These are phyloP conservation scores for Silene latifolia DNA, from an alignment of 148 eudicot genomes.

Conservation along the genomic window DNA sequence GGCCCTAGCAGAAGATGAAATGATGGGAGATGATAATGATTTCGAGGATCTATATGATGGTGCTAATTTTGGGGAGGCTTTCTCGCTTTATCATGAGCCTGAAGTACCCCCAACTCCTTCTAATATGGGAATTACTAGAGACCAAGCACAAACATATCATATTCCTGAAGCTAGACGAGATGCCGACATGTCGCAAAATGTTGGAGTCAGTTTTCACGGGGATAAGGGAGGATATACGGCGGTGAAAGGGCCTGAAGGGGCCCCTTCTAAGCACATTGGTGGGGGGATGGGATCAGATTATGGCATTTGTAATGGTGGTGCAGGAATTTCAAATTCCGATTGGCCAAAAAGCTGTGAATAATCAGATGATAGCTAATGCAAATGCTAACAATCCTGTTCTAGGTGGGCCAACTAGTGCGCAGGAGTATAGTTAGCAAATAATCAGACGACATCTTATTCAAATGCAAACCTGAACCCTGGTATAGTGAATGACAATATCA, in stretches of 20 bases:
- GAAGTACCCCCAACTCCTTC: conserved; percentile 45
- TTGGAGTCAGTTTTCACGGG: conserved; percentile 12
- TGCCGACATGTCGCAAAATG: conserved; percentile 25
- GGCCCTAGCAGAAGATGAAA: conserved; percentile 82
- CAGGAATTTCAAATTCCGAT: conserved; percentile 49
- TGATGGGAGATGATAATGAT: conserved; percentile 78
- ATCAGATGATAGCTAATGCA: conserved; percentile 10
- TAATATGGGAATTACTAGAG: conserved; percentile 34
- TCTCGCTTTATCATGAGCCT: conserved; percentile 65
- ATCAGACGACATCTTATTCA: conserved; percentile 35
- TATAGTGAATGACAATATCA: conserved; percentile 38
- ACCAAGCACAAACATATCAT: conserved; percentile 46
- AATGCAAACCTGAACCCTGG: conserved; percentile 43
- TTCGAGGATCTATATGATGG: conserved; percentile 89
- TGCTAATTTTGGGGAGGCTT: conserved; percentile 83
- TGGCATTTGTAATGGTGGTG: conserved; percentile 36
- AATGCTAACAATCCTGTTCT: conserved; percentile 34
- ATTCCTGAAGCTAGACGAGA: conserved; percentile 46
- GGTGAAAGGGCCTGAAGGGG: conserved; percentile 32
- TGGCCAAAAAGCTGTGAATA: conserved; percentile 35
- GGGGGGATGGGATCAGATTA: conserved; percentile 32
- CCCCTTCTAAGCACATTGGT: conserved; percentile 26
- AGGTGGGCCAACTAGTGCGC: conserved; percentile 38
- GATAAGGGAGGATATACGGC: conserved; percentile 24
- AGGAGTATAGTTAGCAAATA: conserved; percentile 38